Conservation (phyloP, 1,139 yeast genomes). For the Yarrowia galli region DNA sequence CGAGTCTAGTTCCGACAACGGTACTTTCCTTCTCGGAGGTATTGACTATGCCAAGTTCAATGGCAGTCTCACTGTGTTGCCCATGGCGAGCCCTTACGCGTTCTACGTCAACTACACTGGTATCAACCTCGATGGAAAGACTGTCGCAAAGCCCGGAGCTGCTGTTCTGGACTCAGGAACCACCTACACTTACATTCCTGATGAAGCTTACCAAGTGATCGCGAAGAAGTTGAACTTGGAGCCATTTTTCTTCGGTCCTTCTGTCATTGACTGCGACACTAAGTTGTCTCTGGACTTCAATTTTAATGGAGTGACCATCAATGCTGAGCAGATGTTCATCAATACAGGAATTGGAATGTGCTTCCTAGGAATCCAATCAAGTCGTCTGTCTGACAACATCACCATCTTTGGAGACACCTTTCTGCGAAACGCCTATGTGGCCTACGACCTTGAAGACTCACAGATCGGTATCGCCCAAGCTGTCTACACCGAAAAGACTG, state of each 20-base stretch:
- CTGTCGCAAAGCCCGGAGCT: neutral
- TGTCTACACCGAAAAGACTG: constrained; percentile 35
- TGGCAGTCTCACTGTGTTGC: constrained; percentile 53
- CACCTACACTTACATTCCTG: constrained; percentile 49
- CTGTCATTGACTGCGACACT: constrained; percentile 12
- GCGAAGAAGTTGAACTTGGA: constrained; percentile 44
- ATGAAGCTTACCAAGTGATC: constrained; percentile 42
- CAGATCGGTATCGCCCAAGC: constrained; percentile 71
- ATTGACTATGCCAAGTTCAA: constrained; percentile 61
- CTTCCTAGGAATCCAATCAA: neutral
- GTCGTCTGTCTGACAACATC: neutral
- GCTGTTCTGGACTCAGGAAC: constrained; percentile 53
- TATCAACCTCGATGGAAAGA: neutral
- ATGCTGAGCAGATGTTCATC: constrained; percentile 35
- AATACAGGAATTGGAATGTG: constrained; percentile 43
- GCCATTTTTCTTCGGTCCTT: neutral
- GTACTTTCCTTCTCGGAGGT: constrained; percentile 66
- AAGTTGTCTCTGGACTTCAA: constrained; percentile 41
- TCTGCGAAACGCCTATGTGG: neutral
- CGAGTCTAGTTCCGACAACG: constrained; percentile 52
- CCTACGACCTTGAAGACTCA: neutral
- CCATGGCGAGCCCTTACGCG: constrained; percentile 47
- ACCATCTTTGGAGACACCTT: neutral
- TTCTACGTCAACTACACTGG: constrained; percentile 26
- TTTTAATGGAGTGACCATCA: constrained; percentile 9